phyloP scores from a whole-genome alignment of 2,329 filamentous ascomycete genomes.

The Seiridium cupressi region DNA sequence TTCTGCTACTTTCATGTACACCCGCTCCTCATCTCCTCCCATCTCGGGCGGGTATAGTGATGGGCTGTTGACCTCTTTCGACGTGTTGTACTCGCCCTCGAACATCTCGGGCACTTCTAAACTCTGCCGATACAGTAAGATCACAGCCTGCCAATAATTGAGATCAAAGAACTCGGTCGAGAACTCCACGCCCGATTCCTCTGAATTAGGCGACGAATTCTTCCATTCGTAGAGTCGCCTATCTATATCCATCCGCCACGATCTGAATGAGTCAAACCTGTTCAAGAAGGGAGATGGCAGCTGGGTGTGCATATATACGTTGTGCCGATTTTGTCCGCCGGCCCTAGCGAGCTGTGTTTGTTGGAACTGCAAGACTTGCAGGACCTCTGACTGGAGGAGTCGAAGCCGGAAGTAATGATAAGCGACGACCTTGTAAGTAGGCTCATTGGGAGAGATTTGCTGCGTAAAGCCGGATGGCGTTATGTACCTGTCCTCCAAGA shows the following conservation, averaged over 20 bases:
- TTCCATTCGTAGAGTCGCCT: constrained; percentile 84
- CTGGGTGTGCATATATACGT: constrained; percentile 73
- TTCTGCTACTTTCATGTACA: constrained; percentile 93
- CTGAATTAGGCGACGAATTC: constrained; percentile 71
- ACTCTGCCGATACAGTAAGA: constrained; percentile 93
- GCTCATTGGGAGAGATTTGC: constrained; percentile 54
- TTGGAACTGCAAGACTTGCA: constrained; percentile 90
- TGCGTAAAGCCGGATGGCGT: constrained; percentile 72
- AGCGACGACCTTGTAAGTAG: constrained; percentile 87
- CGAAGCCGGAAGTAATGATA: constrained; percentile 91
- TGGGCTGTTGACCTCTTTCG: constrained; percentile 62
- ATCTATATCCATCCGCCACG: constrained; percentile 88
- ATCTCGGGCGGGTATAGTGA: constrained; percentile 63
- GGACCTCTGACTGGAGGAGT: constrained; percentile 87
- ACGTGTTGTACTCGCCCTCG: constrained; percentile 71
- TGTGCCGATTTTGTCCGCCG: constrained; percentile 60
- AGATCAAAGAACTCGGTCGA: constrained; percentile 87
- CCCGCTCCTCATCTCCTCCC: constrained; percentile 80
- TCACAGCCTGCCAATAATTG: constrained; percentile 97
- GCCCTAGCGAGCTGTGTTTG: constrained; percentile 78
- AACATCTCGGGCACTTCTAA: constrained; percentile 82
- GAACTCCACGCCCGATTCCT: constrained; percentile 84
- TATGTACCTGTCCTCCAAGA: constrained; percentile 85
- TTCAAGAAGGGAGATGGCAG: constrained; percentile 83
- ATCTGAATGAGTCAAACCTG: constrained; percentile 79